Base-by-base conservation (phyloP, 202 grass and related monocot genomes). In the Digitaria exilis region DNA sequence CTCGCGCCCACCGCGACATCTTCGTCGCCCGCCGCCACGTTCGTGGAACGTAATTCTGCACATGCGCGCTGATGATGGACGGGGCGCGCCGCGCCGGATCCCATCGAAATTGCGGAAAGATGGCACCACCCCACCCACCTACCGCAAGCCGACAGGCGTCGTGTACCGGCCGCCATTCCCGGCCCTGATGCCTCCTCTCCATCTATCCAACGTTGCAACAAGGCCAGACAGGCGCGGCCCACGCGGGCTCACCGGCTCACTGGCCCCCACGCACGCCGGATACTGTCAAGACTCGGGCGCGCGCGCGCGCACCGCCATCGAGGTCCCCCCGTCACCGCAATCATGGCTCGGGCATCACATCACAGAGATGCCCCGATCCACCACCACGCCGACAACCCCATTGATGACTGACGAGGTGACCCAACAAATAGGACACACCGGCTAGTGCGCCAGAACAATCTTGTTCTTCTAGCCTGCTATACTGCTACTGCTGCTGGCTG, bases 71-170 rank as follows among this genome's bases (percentile, higher is more conserved):
- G 37, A 45, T 37, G 56, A 14, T 1, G 24, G 56, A 71, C 13
- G 22, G 39, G 66, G n/a, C 22, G 41, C 25, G 9, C 26, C 39
- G 25, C 68, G 44, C 46, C 70, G 17, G 39, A 65, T 18, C 19
- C 7, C 37, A 39, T 39, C 37, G 37, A 39, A 39, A 39, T 39
- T 4, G 15, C 2, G 11, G 6, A 51, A 25, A 9, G 26, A 21
- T 22, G 0, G 11, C 7, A 21, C 45, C 29, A 15, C 76, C n/a
- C 9, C 43, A 9, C 55, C 9, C 41, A 31, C 10, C 59, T 46
- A 66, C 76, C 59, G 18, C n/a, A 65, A 22, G 0, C 60, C 77
- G 62, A 80, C 77, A 80, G 34, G 46, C 63, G 77, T 80, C 77
- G 77, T 80, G 77, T 29, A 19, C 77, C 17, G 48, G 46, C 46